Base-by-base conservation (phyloP, 2,329 filamentous ascomycete species). In the Cladosporium halotolerans region DNA sequence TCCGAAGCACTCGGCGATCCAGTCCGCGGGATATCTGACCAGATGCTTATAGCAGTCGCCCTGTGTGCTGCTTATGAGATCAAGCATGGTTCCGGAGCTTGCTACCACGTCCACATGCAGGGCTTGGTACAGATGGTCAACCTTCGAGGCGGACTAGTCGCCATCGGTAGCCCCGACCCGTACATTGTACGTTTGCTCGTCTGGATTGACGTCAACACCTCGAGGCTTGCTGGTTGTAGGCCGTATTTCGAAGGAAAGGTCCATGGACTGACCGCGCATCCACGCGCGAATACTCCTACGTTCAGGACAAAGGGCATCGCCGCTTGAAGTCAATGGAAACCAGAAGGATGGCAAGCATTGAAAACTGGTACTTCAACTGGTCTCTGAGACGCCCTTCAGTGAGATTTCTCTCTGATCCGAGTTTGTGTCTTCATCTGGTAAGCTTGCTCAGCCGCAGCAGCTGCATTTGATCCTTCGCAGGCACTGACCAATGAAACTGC, bases 51-150 rank as follows among this genome's bases (percentile, higher is more conserved):
- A 3, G 52, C 53, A 2, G 58, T 60, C 23, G 40, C 42, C 0
- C 33, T 60, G 6, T 52, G 55, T 23, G 57, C 58, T 11, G 51
- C 51, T 1, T 54, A 56, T 38, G 58, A 60, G 41, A 41, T 59
- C 23, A 52, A 55, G 23, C 55, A 56, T 32, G 45, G 47, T 6
- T 43, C 42, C n/a, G 31, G 45, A 1, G 14, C 46, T 13, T 52
- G 33, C 10, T 60, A 57, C 16, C 44, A 54, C 11, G 39, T 54
- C 14, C 58, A 60, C 32, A 57, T 59, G 55, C 10, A 16, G n/a
- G 58, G 57, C 1, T 31, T 60, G 10, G 47, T 57, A 1, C 31
- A 47, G n/a, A 38, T 38, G 36, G 11, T 38, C 11, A n/a, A 38
- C 9, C 36, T 38, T n/a, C 36, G 36, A 11, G 36, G 36, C 11